phyloP scores from a whole-genome alignment of 208 protist genomes.

The Leishmania braziliensis region DNA sequence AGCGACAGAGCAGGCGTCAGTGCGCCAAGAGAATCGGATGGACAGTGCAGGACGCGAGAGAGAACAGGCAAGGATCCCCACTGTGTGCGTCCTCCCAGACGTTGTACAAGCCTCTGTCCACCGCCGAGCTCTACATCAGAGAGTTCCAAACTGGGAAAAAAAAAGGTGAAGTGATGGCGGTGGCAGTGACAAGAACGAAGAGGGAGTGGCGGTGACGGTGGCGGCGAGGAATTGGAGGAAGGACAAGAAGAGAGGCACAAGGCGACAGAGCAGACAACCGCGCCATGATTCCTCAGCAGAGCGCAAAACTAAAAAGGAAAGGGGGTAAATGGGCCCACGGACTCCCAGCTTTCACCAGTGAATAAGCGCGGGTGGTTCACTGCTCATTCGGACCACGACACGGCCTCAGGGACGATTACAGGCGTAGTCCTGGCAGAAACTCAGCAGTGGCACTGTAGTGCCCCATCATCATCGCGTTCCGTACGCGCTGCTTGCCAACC shows the following conservation, averaged over 20 bases:
- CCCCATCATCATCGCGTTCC: conserved; percentile 17
- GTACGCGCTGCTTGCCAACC: conserved; percentile 27
- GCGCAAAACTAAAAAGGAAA: background rate
- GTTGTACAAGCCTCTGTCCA: background rate
- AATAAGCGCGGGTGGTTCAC: background rate
- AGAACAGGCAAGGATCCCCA: background rate
- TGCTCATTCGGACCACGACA: background rate
- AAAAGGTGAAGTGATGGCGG: conserved; percentile 6
- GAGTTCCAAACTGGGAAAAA: background rate
- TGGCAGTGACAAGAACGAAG: background rate
- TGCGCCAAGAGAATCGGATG: background rate
- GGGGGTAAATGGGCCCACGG: background rate
- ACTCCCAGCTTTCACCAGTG: background rate
- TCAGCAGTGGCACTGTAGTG: conserved; percentile 17
- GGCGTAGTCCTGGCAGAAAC: conserved; percentile 16
- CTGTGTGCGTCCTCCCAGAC: background rate
- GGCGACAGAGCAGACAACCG: background rate
- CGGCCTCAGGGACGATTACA: background rate
- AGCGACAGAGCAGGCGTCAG: background rate
- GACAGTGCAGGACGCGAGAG: background rate
- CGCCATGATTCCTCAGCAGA: background rate
- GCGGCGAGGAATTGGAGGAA: background rate
- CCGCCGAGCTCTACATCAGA: background rate
- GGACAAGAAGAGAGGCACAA: background rate
- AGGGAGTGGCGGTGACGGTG: background rate